phyloP scores from a whole-genome alignment of 768 basidiomycete genomes.

The Amanita subjunquillea region DNA sequence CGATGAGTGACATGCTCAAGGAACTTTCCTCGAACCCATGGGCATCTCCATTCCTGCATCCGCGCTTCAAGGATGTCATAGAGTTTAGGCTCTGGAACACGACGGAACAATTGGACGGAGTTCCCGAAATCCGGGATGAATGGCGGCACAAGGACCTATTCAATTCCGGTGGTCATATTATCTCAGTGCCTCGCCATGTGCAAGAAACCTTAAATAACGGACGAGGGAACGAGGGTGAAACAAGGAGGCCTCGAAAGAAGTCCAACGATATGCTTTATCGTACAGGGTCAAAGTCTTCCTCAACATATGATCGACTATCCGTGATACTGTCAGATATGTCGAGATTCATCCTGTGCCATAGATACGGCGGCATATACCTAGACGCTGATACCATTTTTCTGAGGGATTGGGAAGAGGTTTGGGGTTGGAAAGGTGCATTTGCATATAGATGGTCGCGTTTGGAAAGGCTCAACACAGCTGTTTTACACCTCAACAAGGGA shows the following conservation, averaged over 20 bases:
- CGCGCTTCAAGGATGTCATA: constrained; percentile 83
- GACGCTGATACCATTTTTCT: constrained; percentile 95
- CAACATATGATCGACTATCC: constrained; percentile 81
- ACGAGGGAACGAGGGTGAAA: background rate
- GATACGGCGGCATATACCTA: constrained; percentile 93
- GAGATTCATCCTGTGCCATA: constrained; percentile 92
- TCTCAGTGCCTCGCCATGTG: constrained; percentile 38
- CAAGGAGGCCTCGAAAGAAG: constrained; percentile 19
- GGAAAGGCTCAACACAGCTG: constrained; percentile 93
- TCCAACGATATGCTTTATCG: constrained; percentile 48
- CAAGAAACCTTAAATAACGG: constrained; percentile 1
- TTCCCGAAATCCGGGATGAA: constrained; percentile 82
- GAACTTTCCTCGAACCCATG: constrained; percentile 80
- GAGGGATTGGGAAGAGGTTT: constrained; percentile 97
- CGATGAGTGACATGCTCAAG: constrained; percentile 73
- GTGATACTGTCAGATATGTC: constrained; percentile 97
- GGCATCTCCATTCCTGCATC: constrained; percentile 92
- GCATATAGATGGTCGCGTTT: constrained; percentile 94
- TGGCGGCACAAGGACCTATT: constrained; percentile 84
- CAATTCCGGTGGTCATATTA: constrained; percentile 76
- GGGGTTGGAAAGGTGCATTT: constrained; percentile 95
- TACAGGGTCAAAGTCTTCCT: constrained; percentile 77
- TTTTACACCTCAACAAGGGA: constrained; percentile 86
- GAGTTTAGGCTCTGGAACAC: constrained; percentile 98
- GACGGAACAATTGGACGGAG: constrained; percentile 88